Conservation (phyloP, 2,329 filamentous ascomycete species). For the Beauveria caledonica region DNA sequence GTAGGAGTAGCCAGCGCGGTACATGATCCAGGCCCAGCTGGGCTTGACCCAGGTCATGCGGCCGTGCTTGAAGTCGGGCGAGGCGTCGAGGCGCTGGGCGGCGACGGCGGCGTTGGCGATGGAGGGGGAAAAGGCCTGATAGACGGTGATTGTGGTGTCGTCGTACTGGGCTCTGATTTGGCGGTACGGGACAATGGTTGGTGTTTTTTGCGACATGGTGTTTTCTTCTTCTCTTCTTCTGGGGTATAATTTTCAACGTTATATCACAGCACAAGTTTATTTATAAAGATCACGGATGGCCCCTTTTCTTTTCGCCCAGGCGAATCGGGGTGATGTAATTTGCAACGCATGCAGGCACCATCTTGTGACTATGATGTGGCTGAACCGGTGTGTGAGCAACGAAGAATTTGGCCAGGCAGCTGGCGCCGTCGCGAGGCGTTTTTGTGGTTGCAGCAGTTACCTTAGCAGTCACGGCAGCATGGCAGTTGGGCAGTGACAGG, state of each 20-base stretch:
- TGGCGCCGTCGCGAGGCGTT: neutral
- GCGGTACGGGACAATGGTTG: slow-evolving; percentile 26
- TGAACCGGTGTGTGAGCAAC: slow-evolving; percentile 3
- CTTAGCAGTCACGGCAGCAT: too few species aligned
- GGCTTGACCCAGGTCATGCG: slow-evolving; percentile 62
- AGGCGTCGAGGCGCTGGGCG: slow-evolving; percentile 43
- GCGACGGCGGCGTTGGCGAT: slow-evolving; percentile 47
- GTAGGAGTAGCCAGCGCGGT: slow-evolving; percentile 51
- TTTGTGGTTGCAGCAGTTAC: neutral
- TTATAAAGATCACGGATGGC: too few species aligned
- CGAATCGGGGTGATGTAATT: neutral
- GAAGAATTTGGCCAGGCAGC: neutral
- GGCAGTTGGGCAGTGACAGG: too few species aligned
- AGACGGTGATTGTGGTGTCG: slow-evolving; percentile 46
- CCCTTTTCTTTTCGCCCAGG: neutral
- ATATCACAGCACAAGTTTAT: too few species aligned
- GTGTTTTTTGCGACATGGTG: neutral
- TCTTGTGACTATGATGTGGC: slow-evolving; percentile 1
- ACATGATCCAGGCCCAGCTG: slow-evolving; percentile 57
- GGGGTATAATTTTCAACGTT: too few species aligned
- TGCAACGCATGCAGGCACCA: neutral
- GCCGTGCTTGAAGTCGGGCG: slow-evolving; percentile 40
- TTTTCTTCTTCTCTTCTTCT: neutral
- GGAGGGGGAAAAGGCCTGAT: slow-evolving; percentile 48
- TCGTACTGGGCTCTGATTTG: slow-evolving; percentile 47